These are phyloP conservation scores for Scolecobasidium constrictum DNA, from an alignment of 2,329 filamentous ascomycete species.

Conservation along the genomic window DNA sequence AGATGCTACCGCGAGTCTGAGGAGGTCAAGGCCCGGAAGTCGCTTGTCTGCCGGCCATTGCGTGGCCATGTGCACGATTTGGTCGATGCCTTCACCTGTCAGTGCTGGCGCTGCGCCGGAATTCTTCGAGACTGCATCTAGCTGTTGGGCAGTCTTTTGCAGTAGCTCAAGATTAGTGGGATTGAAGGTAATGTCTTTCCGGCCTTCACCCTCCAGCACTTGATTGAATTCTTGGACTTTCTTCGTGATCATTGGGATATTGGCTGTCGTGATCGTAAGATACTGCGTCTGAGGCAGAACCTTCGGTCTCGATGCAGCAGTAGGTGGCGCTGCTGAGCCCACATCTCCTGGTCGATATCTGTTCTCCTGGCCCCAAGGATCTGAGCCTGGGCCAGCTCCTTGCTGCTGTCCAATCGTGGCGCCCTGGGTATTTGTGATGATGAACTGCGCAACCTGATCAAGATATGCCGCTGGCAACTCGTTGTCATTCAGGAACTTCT, in stretches of 20 bases:
- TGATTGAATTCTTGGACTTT: slow-evolving; percentile 69
- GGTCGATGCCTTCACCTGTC: slow-evolving; percentile 44
- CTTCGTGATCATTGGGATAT: slow-evolving; percentile 58
- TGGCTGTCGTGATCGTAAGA: slow-evolving; percentile 64
- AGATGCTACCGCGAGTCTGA: slow-evolving; percentile 64
- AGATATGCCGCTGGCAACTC: slow-evolving; percentile 79
- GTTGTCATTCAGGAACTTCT: slow-evolving; percentile 82
- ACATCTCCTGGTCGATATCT: slow-evolving; percentile 61
- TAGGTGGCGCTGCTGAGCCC: slow-evolving; percentile 22
- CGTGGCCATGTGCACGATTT: slow-evolving; percentile 62
- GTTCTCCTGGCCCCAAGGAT: slow-evolving; percentile 69
- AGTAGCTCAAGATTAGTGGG: slow-evolving; percentile 58
- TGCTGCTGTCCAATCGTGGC: slow-evolving; percentile 60
- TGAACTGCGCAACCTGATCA: slow-evolving; percentile 88
- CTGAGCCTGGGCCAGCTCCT: slow-evolving; percentile 40
- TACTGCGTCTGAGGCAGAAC: slow-evolving; percentile 71
- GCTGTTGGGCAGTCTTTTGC: slow-evolving; percentile 46
- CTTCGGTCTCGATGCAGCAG: slow-evolving; percentile 37
- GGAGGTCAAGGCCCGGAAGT: slow-evolving; percentile 73
- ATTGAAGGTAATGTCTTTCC: slow-evolving; percentile 65
- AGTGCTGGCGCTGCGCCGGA: slow-evolving; percentile 27
- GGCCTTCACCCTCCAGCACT: slow-evolving; percentile 56
- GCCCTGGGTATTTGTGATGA: slow-evolving; percentile 79
- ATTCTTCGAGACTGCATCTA: slow-evolving; percentile 44
- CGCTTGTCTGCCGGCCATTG: slow-evolving; percentile 72